Percentiles rank a stretch among this genome's conserved stretches.
These are phyloP conservation scores for Serendipita indica DNA, from an alignment of 768 basidiomycete species.

Conservation along the genomic window DNA sequence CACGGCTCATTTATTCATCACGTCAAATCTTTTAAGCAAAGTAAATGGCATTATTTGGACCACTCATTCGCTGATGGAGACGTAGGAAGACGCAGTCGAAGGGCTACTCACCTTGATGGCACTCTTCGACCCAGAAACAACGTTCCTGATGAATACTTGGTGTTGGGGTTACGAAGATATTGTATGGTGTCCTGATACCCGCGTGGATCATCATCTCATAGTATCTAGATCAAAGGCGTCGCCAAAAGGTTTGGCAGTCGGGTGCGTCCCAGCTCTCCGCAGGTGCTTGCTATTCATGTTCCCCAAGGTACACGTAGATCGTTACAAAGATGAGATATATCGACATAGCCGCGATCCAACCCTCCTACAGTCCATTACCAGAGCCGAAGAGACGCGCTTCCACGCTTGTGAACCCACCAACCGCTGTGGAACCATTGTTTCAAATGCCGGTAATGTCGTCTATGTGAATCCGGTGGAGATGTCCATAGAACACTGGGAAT, in stretches of 20 bases:
- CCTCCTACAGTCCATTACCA: slow-evolving; percentile 43
- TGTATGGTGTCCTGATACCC: slow-evolving; percentile 60
- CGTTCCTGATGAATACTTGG: slow-evolving; percentile 88
- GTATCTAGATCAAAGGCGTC: too few species aligned
- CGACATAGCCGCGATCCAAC: slow-evolving; percentile 42
- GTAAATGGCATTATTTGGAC: slow-evolving; percentile 21
- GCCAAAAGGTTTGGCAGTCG: too few species aligned
- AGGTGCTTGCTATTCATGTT: not conserved
- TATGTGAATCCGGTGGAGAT: slow-evolving; percentile 75
- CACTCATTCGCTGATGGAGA: not conserved
- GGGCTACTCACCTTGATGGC: slow-evolving; percentile 58
- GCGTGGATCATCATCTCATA: too few species aligned
- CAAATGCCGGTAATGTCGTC: slow-evolving; percentile 39
- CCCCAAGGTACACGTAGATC: slow-evolving; percentile 70
- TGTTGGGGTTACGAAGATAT: slow-evolving; percentile 95
- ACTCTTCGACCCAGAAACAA: slow-evolving; percentile 44
- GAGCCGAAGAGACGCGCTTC: slow-evolving; percentile 57
- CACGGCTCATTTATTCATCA: slow-evolving; percentile 50
- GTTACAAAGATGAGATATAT: slow-evolving; percentile 69
- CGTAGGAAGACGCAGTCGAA: slow-evolving; percentile 46
- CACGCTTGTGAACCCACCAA: slow-evolving; percentile 85
- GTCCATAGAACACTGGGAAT: slow-evolving; percentile 41
- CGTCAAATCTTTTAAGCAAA: slow-evolving; percentile 43
- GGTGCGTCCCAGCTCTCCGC: not conserved
- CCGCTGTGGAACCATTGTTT: slow-evolving; percentile 49